Conservation (phyloP, 2,329 filamentous ascomycete species). For the Proliferodiscus dingleyae region DNA sequence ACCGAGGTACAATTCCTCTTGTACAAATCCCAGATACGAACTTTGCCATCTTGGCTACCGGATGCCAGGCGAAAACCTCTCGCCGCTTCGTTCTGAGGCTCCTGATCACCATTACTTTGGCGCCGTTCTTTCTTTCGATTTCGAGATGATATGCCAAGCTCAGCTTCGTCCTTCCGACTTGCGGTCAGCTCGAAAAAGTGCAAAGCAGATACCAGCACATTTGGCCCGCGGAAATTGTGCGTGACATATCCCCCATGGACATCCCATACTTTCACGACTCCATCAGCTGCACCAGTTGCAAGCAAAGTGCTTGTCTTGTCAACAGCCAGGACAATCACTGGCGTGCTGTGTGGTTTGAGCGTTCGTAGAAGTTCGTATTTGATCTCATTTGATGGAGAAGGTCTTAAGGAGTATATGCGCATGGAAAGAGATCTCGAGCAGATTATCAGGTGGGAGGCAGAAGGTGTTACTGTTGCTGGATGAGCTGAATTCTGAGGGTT, state of each 20-base stretch:
- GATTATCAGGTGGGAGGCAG: slow-evolving; percentile 79
- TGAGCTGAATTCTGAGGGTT: slow-evolving; percentile 19
- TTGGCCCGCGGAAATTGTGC: slow-evolving; percentile 91
- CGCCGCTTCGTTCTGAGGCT: slow-evolving; percentile 42
- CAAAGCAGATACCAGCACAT: slow-evolving; percentile 83
- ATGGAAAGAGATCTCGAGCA: slow-evolving; percentile 96
- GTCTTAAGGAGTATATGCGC: slow-evolving; percentile 76
- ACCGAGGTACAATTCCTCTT: slow-evolving; percentile 74
- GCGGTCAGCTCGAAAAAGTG: slow-evolving; percentile 78
- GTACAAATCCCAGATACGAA: slow-evolving; percentile 87
- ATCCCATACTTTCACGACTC: slow-evolving; percentile 95
- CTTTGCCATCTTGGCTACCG: slow-evolving; percentile 88
- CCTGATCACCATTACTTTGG: slow-evolving; percentile 40
- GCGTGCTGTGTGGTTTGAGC: slow-evolving; percentile 83
- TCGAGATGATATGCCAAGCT: slow-evolving; percentile 31
- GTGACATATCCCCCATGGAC: slow-evolving; percentile 85
- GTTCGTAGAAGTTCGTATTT: slow-evolving; percentile 68
- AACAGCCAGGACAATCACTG: slow-evolving; percentile 79
- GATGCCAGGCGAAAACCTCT: slow-evolving; percentile 76
- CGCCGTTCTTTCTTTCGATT: slow-evolving; percentile 41
- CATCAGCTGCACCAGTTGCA: slow-evolving; percentile 89
- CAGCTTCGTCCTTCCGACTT: slow-evolving; percentile 35
- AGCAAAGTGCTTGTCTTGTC: slow-evolving; percentile 85
- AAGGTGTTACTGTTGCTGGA: slow-evolving; percentile 65
- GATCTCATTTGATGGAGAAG: slow-evolving; percentile 52